These are phyloP conservation scores for Miscanthus lutarioriparius DNA, from an alignment of 176 grass and related monocot species.

Conservation along the genomic window DNA sequence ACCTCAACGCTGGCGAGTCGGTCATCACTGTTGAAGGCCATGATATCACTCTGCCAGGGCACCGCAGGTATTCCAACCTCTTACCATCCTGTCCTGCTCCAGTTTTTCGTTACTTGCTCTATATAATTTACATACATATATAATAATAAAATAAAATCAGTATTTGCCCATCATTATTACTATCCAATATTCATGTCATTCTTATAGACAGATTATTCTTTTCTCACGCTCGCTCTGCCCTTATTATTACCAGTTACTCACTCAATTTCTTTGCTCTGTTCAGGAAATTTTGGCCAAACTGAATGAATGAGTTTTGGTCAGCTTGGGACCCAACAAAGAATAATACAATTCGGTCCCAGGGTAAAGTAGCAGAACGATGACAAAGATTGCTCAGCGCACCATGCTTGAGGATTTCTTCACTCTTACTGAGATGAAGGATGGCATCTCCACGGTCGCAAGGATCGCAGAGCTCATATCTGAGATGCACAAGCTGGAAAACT, in stretches of 20 bases:
- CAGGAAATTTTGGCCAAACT: conserved; percentile 23
- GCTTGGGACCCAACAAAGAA: not conserved
- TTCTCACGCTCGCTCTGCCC: not conserved
- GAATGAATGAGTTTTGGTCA: conserved; percentile 19
- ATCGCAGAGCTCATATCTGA: conserved; percentile 53
- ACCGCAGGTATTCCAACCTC: not conserved
- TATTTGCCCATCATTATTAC: not conserved
- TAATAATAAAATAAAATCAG: not conserved
- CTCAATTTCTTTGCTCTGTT: not conserved
- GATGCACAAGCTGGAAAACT: conserved; percentile 51
- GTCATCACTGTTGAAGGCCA: not conserved
- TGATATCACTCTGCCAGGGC: not conserved
- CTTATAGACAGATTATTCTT: not conserved
- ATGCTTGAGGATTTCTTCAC: conserved; percentile 78
- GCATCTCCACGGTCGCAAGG: conserved; percentile 54
- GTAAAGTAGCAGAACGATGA: not conserved
- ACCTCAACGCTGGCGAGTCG: not conserved
- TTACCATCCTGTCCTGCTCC: not conserved
- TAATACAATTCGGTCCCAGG: not conserved
- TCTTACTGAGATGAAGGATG: conserved; percentile 73
- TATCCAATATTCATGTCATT: not conserved
- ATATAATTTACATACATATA: not conserved
- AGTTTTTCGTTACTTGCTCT: not conserved
- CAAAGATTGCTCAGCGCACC: not conserved
- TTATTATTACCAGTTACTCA: not conserved